Conservation (phyloP, 1,284 basidiomycete species). For the Fomitopsis schrenkii region DNA sequence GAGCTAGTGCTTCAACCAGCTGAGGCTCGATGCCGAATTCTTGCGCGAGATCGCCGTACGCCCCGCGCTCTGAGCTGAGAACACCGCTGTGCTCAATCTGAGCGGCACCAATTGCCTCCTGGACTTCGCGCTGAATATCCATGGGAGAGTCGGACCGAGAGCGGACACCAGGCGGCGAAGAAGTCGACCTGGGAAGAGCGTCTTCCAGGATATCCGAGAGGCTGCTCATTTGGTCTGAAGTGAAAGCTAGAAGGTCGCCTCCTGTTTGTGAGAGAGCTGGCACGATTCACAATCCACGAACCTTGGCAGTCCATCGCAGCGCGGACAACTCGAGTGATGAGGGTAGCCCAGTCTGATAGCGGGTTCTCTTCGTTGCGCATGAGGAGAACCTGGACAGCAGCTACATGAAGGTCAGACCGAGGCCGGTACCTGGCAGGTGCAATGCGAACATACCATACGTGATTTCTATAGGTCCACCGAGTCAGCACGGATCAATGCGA, state of each 20-base stretch:
- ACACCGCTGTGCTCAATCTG: conserved; percentile 10
- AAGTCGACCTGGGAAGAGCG: conserved; percentile 25
- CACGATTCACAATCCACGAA: conserved; percentile 20
- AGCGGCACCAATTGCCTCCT: conserved; percentile 8
- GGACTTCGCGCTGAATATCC: conserved; percentile 4
- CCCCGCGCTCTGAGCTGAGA: conserved; percentile 6
- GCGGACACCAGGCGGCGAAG: conserved; percentile 18
- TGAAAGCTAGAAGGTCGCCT: conserved; percentile 44
- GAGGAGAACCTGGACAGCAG: conserved; percentile 30
- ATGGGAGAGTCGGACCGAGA: conserved; percentile 11
- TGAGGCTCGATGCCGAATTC: conserved; percentile 71
- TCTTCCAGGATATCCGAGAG: conserved; percentile 33
- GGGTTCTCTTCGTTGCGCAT: conserved; percentile 33
- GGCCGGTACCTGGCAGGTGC: background rate
- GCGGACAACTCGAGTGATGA: conserved; percentile 48
- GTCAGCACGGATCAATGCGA: background rate
- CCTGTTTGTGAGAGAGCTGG: background rate
- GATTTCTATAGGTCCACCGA: conserved; percentile 19
- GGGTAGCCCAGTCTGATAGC: conserved; percentile 31
- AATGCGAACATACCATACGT: conserved; percentile 20
- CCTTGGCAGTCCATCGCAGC: conserved; percentile 54
- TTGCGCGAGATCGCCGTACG: conserved; percentile 52
- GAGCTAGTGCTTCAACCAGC: conserved; percentile 63
- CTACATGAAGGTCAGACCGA: conserved; percentile 15
- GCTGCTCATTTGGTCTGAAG: conserved; percentile 48